These are phyloP conservation scores for Blastobotrys elegans DNA, from an alignment of 1,139 yeast species.

Conservation along the genomic window DNA sequence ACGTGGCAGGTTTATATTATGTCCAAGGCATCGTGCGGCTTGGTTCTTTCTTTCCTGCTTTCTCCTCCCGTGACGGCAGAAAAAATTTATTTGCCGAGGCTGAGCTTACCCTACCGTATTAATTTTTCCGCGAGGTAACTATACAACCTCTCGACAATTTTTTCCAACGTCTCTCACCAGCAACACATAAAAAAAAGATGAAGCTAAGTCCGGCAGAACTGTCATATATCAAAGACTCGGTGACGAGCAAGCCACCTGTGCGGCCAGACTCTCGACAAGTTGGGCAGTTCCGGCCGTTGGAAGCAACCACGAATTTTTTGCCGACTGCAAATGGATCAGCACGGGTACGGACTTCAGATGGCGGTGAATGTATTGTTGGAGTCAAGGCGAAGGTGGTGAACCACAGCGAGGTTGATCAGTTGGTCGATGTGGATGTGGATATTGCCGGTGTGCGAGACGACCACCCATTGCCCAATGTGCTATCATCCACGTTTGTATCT, in stretches of 20 bases:
- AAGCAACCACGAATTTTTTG: slow-evolving; percentile 72
- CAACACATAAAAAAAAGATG: too few species aligned
- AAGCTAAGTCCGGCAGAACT: slow-evolving; percentile 78
- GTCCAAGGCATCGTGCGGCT: too few species aligned
- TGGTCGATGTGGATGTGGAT: slow-evolving; percentile 74
- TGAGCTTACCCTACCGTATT: too few species aligned
- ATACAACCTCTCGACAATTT: too few species aligned
- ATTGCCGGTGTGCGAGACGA: slow-evolving; percentile 38
- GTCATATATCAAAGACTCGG: slow-evolving; percentile 70
- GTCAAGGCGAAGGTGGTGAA: slow-evolving; percentile 80
- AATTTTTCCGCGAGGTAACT: too few species aligned
- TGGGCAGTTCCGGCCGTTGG: slow-evolving; percentile 78
- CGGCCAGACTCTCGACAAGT: slow-evolving; percentile 78
- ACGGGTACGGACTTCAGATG: slow-evolving; percentile 77
- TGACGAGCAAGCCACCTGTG: slow-evolving; percentile 55
- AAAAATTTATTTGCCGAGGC: too few species aligned
- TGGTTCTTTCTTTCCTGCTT: too few species aligned
- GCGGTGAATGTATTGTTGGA: slow-evolving; percentile 89
- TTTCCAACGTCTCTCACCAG: too few species aligned
- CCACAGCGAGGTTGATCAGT: slow-evolving; percentile 39
- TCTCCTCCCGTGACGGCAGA: too few species aligned
- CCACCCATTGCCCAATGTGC: slow-evolving; percentile 34
- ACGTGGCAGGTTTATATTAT: too few species aligned
- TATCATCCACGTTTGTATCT: slow-evolving; percentile 41
- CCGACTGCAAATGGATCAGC: slow-evolving; percentile 92